Base-by-base conservation (phyloP, 192 early-diverging fungal species). In the Backusella westeae region DNA sequence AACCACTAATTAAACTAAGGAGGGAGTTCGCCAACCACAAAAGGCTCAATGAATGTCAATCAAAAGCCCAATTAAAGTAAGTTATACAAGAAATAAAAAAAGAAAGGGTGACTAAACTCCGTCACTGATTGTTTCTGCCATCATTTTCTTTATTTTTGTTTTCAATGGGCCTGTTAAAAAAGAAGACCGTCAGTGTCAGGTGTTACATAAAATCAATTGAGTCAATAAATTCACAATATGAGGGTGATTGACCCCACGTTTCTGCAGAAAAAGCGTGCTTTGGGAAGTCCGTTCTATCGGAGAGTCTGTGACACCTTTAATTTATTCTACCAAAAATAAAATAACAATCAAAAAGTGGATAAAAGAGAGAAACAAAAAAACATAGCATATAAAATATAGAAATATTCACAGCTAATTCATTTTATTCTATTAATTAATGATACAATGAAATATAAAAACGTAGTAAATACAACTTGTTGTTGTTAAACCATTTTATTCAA, bases 261-360 rank as follows among this genome's bases (percentile, higher is more conserved):
- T 63, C 56, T 63, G 26, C 56, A 29, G 23, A 63, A 29, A 49
- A 63, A 63, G 56, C 56, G 56, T 63, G 56, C 23, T 63, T 29
- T 63, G 56, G 56, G 21, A 63, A 63, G 56, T 63, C 56, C 56
- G 56, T 63, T 63, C 56, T 29, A 29, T 63, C 56, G 56, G 56
- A 63, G 56, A 63, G 56, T 63, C 56, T 63, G 56, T 63, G 56
- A 12, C 56, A 63, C 56, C 56, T 26, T 63, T 63, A 63, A 63
- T 63, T 63, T 63, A 63, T 26, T 63, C 56, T 63, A 63, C 23
- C 26, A 63, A 63, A 63, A 63, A 63, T 63, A 63, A 56, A 21
- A 9, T 21, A 56, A 14, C 10, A 63, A 63, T 63, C 9, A 14
- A 63, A 26, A 63, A 12, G 12, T 23, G 1, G 7, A n/a, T 63